Conservation (phyloP, 2,329 filamentous ascomycete genomes). For the Penicillium corylophilum region DNA sequence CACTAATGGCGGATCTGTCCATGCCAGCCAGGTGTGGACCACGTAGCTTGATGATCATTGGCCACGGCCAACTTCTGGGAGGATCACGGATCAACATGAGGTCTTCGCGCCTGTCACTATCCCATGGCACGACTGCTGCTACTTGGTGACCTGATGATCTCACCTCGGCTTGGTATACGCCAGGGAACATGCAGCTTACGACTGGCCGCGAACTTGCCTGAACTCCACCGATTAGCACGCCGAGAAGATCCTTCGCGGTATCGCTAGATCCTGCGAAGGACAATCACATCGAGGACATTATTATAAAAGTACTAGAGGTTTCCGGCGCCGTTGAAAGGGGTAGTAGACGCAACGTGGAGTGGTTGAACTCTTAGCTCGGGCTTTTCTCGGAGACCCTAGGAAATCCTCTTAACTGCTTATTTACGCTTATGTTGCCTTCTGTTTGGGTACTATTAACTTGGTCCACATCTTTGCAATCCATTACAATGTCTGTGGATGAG, state of each 20-base stretch:
- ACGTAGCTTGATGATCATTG: background rate
- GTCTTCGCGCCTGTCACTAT: background rate
- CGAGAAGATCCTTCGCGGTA: background rate
- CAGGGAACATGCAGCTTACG: background rate
- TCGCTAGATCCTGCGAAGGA: background rate
- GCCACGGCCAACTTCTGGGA: background rate
- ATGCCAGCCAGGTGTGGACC: background rate
- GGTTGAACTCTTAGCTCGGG: background rate
- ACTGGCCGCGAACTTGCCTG: background rate
- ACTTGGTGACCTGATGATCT: background rate
- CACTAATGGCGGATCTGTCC: background rate
- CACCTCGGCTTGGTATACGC: background rate
- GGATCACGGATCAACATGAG: background rate
- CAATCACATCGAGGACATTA: too few relatives aligned
- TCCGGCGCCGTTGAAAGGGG: background rate
- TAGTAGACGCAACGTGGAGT: background rate
- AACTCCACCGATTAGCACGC: background rate
- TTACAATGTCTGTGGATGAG: background rate
- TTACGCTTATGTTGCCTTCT: background rate
- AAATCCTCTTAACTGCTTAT: background rate
- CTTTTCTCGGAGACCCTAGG: background rate
- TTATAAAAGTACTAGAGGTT: too few relatives aligned
- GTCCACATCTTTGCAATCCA: background rate
- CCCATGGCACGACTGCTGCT: background rate
- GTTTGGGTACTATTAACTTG: background rate